Evolutionary conservation across 306 rosid species (phyloP).

Genomic region (Astragalus glycyphyllos): DNA sequence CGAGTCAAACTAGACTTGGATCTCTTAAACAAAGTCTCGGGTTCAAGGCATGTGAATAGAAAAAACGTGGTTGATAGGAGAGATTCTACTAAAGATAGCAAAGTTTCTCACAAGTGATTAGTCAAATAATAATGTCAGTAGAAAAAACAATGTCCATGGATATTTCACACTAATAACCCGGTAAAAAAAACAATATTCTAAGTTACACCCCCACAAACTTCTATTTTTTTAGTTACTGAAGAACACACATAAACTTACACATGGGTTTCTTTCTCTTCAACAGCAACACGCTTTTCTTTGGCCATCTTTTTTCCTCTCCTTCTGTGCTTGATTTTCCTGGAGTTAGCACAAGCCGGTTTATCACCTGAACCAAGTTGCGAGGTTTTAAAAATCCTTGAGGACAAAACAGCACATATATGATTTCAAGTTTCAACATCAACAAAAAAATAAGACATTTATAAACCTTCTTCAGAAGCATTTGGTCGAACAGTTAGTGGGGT

Average conservation of each 20-base stretch:
- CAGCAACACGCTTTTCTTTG: conserved; percentile 35
- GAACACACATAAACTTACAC: neutral
- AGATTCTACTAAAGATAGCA: too few species aligned
- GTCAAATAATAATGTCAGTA: too few species aligned
- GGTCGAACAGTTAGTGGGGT: conserved; percentile 44
- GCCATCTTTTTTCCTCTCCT: conserved; percentile 63
- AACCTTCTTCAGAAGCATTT: conserved; percentile 49
- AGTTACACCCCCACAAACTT: too few species aligned
- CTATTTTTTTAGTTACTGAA: conserved; percentile 1
- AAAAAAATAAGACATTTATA: neutral
- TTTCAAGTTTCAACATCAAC: conserved; percentile 9
- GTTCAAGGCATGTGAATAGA: too few species aligned
- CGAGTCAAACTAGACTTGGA: too few species aligned
- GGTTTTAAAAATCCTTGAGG: conserved; percentile 1
- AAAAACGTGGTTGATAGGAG: too few species aligned
- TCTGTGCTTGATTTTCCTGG: conserved; percentile 56
- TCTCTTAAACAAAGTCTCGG: too few species aligned
- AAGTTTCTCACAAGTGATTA: too few species aligned
- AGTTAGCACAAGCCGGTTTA: conserved; percentile 2
- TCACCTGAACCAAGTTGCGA: conserved; percentile 46
- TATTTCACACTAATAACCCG: too few species aligned
- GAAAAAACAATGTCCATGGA: too few species aligned
- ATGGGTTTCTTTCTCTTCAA: conserved; percentile 9
- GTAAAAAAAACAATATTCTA: too few species aligned
- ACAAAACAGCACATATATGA: neutral